These are phyloP conservation scores for Chlorella sp. DNA, from an alignment of 139 green algal genomes.

Conservation along the genomic window DNA sequence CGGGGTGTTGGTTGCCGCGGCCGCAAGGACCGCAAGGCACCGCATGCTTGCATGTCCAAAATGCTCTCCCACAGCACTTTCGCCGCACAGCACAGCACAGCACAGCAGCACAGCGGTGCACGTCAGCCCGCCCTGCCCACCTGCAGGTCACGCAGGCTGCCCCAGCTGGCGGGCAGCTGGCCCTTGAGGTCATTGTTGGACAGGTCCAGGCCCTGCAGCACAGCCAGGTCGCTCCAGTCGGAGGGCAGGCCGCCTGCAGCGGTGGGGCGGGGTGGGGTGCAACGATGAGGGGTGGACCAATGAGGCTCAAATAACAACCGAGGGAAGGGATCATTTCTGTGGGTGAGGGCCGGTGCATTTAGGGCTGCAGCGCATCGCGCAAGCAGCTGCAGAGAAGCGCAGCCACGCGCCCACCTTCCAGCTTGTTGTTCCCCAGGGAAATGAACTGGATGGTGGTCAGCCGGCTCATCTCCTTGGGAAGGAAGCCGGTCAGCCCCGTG, in stretches of 20 bases:
- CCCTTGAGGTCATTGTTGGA: constrained; percentile 38
- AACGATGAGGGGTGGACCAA: too few relatives aligned
- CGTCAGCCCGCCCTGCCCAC: not conserved
- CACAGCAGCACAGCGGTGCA: too few relatives aligned
- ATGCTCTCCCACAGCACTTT: too few relatives aligned
- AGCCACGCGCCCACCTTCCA: constrained; percentile 20
- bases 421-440: constrained; percentile 38
- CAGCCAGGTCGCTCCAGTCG: constrained; percentile 31
- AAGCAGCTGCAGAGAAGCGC: too few relatives aligned
- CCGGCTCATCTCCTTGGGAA: constrained; percentile 42
- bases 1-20: too few relatives aligned
- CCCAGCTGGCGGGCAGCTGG: constrained; percentile 41
- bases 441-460: constrained; percentile 42
- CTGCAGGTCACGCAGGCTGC: constrained; percentile 33
- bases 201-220: constrained; percentile 48
- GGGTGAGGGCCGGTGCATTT: too few relatives aligned
- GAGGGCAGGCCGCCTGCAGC: constrained; percentile 33
- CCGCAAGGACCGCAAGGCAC: too few relatives aligned
- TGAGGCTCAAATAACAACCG: too few relatives aligned
- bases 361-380: too few relatives aligned
- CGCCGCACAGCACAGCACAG: not conserved
- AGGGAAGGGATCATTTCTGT: too few relatives aligned
- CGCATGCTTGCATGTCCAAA: too few relatives aligned
- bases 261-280: too few relatives aligned
- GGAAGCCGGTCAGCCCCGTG: constrained; percentile 27